phyloP scores from a whole-genome alignment of 306 rosid genomes.

The Lablab purpureus region DNA sequence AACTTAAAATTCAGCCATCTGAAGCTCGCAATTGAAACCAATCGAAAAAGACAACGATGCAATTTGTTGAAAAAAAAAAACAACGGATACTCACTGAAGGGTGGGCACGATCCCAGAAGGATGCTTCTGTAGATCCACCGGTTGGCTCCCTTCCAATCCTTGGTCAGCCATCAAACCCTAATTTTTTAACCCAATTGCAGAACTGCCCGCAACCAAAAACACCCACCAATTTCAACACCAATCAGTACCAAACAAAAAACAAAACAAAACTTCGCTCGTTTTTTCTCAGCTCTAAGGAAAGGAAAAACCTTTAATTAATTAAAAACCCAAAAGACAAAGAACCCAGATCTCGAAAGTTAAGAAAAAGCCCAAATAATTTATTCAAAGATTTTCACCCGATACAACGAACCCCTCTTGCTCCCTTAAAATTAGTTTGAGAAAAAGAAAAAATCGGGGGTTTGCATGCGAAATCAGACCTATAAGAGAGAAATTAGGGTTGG shows the following conservation, averaged over 20 bases:
- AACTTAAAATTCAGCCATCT: not conserved
- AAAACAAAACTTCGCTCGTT: not conserved
- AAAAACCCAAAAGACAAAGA: not conserved
- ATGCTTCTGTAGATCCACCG: constrained; percentile 80
- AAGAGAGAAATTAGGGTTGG: constrained; percentile 40
- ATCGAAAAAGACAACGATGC: not conserved
- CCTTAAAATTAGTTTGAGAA: not conserved
- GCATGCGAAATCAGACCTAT: constrained; percentile 46
- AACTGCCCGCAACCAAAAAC: constrained; percentile 25
- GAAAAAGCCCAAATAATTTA: not conserved
- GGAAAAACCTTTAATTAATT: not conserved
- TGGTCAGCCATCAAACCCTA: constrained; percentile 79
- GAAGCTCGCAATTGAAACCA: not conserved
- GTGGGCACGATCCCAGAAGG: constrained; percentile 98
- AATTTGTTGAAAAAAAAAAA: not conserved
- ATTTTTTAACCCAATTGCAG: constrained; percentile 10
- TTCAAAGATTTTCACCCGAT: not conserved
- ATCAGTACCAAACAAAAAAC: constrained; percentile 21
- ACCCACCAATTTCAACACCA: constrained; percentile 6
- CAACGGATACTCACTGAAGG: constrained; percentile 80
- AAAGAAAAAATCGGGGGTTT: not conserved
- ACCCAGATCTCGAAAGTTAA: not conserved
- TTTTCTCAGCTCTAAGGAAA: not conserved
- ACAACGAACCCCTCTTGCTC: not conserved
- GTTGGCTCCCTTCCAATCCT: constrained; percentile 86